Conservation (phyloP, 164 flowering plant genomes). For the Stephania cephalantha region DNA sequence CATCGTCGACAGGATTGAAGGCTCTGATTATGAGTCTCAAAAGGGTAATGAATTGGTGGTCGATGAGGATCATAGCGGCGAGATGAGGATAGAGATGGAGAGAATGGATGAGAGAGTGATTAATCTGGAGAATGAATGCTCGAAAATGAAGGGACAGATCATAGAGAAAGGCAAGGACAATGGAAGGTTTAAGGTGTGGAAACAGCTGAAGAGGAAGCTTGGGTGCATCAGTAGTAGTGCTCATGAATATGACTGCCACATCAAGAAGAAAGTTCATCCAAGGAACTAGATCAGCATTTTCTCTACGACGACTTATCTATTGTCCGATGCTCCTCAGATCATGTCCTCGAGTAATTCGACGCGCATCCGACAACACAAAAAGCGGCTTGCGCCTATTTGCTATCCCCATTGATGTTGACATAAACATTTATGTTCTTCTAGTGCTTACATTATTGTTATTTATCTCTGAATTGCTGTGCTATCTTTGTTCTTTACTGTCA, state of each 20-base stretch:
- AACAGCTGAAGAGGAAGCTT: constrained; percentile 64
- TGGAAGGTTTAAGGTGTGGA: constrained; percentile 48
- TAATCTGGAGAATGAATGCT: constrained; percentile 50
- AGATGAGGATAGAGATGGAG: constrained; percentile 32
- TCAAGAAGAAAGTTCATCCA: constrained; percentile 44
- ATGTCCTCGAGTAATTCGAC: too few relatives aligned
- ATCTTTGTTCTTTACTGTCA: neutral
- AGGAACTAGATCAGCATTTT: constrained; percentile 1
- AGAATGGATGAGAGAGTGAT: constrained; percentile 36
- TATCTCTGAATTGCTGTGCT: neutral
- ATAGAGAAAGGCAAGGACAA: constrained; percentile 18
- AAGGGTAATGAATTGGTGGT: constrained; percentile 10
- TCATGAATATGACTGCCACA: constrained; percentile 38
- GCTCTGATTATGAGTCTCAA: constrained; percentile 16
- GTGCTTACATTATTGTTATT: neutral
- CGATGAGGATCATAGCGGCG: constrained; percentile 14
- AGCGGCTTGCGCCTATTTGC: too few relatives aligned
- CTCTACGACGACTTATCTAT: too few relatives aligned
- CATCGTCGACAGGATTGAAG: constrained; percentile 22
- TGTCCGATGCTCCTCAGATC: too few relatives aligned
- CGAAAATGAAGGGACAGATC: constrained; percentile 43
- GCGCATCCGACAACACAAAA: too few relatives aligned
- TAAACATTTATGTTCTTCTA: neutral
- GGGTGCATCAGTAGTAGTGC: constrained; percentile 42
- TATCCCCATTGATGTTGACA: too few relatives aligned